Evolutionary conservation across 1,284 basidiomycete genomes (phyloP).

Genomic region (Tylopilus orsonianus): DNA sequence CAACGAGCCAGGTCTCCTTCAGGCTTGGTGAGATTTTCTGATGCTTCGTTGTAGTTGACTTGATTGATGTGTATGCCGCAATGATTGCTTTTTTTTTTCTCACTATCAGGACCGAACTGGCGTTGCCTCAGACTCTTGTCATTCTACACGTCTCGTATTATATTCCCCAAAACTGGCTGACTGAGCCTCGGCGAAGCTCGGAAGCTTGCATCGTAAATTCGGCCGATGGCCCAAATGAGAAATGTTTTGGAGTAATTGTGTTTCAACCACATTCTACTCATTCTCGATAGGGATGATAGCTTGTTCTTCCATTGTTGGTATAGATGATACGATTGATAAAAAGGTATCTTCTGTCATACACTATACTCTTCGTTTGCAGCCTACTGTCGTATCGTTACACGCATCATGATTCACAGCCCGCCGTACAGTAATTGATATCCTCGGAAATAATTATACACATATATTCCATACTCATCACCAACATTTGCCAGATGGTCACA

Average conservation of each 20-base stretch:
- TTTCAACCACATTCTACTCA: neutral
- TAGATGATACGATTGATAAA: neutral
- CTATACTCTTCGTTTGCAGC: neutral
- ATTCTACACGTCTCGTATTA: constrained; percentile 3
- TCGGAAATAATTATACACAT: constrained; percentile 17
- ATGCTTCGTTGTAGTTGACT: neutral
- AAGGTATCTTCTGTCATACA: neutral
- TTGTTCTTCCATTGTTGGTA: neutral
- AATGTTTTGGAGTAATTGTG: neutral
- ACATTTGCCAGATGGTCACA: constrained; percentile 3
- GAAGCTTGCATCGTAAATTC: too few relatives aligned
- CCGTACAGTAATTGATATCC: neutral
- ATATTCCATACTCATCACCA: neutral
- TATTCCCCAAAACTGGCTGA: constrained; percentile 7
- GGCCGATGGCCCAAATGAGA: too few relatives aligned
- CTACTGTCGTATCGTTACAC: neutral
- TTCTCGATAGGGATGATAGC: neutral
- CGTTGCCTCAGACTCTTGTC: neutral
- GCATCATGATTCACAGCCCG: neutral
- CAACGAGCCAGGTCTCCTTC: constrained; percentile 5
- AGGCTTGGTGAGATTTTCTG: neutral
- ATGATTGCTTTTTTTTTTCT: constrained; percentile 2
- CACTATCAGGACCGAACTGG: constrained; percentile 7
- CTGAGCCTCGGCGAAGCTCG: neutral
- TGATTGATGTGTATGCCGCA: neutral